Evolutionary conservation across 768 basidiomycete species (phyloP).

Genomic region (Rhizopogon sp.): DNA sequence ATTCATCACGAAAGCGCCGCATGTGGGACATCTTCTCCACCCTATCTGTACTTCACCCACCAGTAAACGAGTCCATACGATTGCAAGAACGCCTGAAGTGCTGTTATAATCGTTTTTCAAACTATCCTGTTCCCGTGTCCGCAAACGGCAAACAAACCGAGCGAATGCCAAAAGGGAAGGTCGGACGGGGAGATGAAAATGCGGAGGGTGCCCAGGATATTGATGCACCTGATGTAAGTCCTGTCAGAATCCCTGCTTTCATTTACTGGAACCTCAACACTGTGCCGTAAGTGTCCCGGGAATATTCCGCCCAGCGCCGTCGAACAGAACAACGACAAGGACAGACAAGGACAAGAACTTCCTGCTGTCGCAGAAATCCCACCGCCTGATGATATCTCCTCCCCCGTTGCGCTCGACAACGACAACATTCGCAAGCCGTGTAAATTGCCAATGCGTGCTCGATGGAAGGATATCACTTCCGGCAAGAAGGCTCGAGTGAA

Average conservation of each 20-base stretch:
- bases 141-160: too few species aligned
- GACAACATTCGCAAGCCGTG: not conserved
- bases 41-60: not conserved
- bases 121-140: too few species aligned
- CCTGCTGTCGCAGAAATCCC: too few species aligned
- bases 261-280: not conserved
- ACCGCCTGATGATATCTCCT: not conserved
- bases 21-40: not conserved
- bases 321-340: not conserved
- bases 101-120: too few species aligned
- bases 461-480: not conserved
- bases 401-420: not conserved
- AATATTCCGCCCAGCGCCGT: not conserved
- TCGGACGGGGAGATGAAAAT: not conserved
- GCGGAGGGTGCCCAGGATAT: too few species aligned
- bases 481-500: not conserved
- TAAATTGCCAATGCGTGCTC: too few species aligned
- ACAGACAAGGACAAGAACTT: not conserved
- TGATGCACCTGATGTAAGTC: not conserved
- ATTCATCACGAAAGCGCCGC: too few species aligned
- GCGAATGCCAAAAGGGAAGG: too few species aligned
- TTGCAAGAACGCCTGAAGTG: not conserved
- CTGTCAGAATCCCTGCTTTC: too few species aligned
- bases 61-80: too few species aligned
- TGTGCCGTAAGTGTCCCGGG: not conserved